These are phyloP conservation scores for Wickerhamiella domercqiae DNA, from an alignment of 805 yeast genomes.

Conservation along the genomic window DNA sequence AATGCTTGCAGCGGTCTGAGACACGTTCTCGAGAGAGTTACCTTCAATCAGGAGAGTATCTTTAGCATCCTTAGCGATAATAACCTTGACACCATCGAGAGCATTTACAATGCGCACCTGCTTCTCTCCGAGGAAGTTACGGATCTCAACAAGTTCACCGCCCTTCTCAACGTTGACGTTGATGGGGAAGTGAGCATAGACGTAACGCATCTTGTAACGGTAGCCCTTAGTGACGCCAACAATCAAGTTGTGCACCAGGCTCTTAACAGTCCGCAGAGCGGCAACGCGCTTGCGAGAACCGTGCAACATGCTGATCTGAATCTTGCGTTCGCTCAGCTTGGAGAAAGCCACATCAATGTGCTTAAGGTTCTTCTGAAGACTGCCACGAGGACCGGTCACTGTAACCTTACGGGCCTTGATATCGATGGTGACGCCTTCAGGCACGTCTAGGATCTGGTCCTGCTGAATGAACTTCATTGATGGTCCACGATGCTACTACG, in stretches of 20 bases:
- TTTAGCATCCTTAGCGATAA: constrained; percentile 70
- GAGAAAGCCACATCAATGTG: constrained; percentile 89
- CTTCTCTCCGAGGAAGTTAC: constrained; percentile 99
- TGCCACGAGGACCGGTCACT: constrained; percentile 98
- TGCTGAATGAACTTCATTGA: constrained; percentile 76
- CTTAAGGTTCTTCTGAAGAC: constrained; percentile 72
- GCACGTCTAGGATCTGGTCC: constrained; percentile 68
- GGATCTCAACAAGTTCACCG: constrained; percentile 79
- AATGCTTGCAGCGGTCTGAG: constrained; percentile 96
- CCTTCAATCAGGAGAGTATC: constrained; percentile 89
- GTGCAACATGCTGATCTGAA: constrained; percentile 88
- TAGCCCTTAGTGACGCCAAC: constrained; percentile 98
- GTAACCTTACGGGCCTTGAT: constrained; percentile 83
- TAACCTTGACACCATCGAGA: constrained; percentile 78
- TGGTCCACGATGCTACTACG: too few relatives aligned
- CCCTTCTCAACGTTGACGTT: constrained; percentile 81
- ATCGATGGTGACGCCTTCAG: constrained; percentile 83
- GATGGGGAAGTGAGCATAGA: constrained; percentile 99
- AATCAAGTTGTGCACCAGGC: constrained; percentile 83
- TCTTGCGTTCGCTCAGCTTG: constrained; percentile 53
- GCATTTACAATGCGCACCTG: constrained; percentile 79
- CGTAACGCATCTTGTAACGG: constrained; percentile 99
- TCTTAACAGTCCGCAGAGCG: constrained; percentile 95
- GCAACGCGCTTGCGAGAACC: constrained; percentile 99
- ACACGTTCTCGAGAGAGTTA: constrained; percentile 93